Evolutionary conservation across 768 basidiomycete species (phyloP), one percentile per base, ranked within the genome.

Genomic region (Rhizopogon vesiculosus): DNA sequence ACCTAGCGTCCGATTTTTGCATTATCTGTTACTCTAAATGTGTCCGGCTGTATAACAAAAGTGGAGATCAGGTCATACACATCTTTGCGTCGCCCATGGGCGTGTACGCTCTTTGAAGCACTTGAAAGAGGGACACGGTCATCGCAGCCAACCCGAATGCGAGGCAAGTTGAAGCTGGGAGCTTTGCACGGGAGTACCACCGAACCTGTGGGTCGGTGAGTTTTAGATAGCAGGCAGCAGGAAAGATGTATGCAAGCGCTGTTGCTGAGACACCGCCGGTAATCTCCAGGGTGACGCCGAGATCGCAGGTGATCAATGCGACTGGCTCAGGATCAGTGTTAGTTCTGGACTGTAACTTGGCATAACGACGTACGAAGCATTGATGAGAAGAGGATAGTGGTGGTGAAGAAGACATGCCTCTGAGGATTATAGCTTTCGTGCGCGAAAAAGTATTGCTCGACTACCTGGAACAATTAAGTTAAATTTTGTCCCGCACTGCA

Each of bases 231-330:
- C 93, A 96, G 2, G 83, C 85, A 0, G 93, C 87, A 9, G 93
- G 89, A 67, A 93, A 93, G 60, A 98, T 93, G 74, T 87, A 98
- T 3, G 96, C 96, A 9, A 98, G 80, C 0, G 93, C 85, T 0
- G 93, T 93, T 5, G 91, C 91, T 13, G 91, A 91, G 10, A 91
- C 81, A n/a, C 96, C 96, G n/a, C 97, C 97, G 0, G 94, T 95
- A 43, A 99, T 89, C 74, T 99, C 97, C 40, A 99, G 86, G 74
- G 96, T 97, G 44, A 98, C 88, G n/a, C 97, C 97, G 13, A 99
- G 81, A 69, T 99, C 96, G 67, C 94, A 97, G 1, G 96, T 98
- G 55, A 94, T 78, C 53, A 98, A 78, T 5, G 96, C 84, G 56
- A 97, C 94, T 95, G 66, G 13, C 48, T 39, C 53, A n/a, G 44